Conservation (phyloP, 192 early-diverging fungal genomes). For the Funneliformis mosseae region DNA sequence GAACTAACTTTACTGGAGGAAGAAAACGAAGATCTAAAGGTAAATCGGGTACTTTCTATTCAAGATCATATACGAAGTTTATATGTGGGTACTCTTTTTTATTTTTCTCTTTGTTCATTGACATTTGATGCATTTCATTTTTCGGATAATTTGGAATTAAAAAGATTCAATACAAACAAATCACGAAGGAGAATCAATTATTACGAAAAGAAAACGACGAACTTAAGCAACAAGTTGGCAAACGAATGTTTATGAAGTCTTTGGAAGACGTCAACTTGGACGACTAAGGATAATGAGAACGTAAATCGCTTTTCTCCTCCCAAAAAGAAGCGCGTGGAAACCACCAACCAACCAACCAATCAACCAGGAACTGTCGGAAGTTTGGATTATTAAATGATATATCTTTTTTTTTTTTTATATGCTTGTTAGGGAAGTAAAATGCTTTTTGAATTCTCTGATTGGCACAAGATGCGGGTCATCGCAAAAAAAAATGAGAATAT, state of each 20-base stretch:
- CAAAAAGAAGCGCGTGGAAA: neutral
- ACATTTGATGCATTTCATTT: neutral
- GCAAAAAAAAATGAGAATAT: neutral
- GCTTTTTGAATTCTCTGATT: neutral
- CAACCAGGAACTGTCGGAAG: neutral
- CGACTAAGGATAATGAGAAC: neutral
- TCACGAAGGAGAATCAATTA: slow-evolving; percentile 17
- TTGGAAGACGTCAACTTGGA: slow-evolving; percentile 28
- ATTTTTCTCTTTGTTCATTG: neutral
- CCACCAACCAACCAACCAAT: neutral
- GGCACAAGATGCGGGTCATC: neutral
- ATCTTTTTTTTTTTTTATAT: neutral
- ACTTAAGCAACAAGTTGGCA: slow-evolving; percentile 32
- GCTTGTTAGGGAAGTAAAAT: neutral
- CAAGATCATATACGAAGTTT: slow-evolving; percentile 14
- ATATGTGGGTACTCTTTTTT: slow-evolving; percentile 27
- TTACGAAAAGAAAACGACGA: slow-evolving; percentile 24
- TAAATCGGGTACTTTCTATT: slow-evolving; percentile 19
- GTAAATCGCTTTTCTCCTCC: neutral
- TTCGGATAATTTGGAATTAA: neutral
- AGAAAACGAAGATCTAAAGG: slow-evolving; percentile 32
- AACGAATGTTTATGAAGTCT: slow-evolving; percentile 19
- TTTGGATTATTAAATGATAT: neutral
- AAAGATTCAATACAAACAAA: slow-evolving; percentile 24
- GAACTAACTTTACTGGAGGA: slow-evolving; percentile 26